A percentile compares a stretch with the other conserved stretches of the same genome.
phyloP scores from a whole-genome alignment of 2,329 filamentous ascomycete species.

The Emydomyces testavorans region DNA sequence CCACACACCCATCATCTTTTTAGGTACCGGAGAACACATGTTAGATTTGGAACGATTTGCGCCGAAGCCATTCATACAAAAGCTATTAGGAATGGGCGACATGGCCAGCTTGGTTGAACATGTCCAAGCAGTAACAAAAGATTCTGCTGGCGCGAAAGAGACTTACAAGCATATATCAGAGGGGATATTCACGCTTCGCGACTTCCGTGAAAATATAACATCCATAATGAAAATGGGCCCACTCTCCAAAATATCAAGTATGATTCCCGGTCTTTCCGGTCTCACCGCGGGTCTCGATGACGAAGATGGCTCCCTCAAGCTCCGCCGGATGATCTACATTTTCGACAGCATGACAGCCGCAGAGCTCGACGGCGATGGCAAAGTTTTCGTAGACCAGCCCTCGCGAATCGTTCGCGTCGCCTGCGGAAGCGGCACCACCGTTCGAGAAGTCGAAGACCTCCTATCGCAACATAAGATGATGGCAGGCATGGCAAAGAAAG shows the following conservation, averaged over 20 bases:
- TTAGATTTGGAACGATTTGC: slow-evolving; percentile 87
- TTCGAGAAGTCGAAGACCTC: slow-evolving; percentile 87
- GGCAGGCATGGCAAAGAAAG: slow-evolving; percentile 98
- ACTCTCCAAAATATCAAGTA: slow-evolving; percentile 90
- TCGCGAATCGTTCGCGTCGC: slow-evolving; percentile 87
- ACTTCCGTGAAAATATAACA: slow-evolving; percentile 84
- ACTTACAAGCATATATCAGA: slow-evolving; percentile 98
- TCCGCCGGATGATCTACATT: slow-evolving; percentile 98
- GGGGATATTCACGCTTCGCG: slow-evolving; percentile 88
- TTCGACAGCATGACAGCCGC: slow-evolving; percentile 97
- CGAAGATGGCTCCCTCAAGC: slow-evolving; percentile 82
- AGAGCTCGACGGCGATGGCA: slow-evolving; percentile 90
- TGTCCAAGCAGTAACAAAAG: slow-evolving; percentile 85
- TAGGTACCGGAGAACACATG: slow-evolving; percentile 96
- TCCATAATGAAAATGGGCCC: slow-evolving; percentile 99
- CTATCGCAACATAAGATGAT: slow-evolving; percentile 98
- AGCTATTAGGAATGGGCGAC: slow-evolving; percentile 92
- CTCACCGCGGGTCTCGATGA: slow-evolving; percentile 97
- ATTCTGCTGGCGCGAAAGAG: slow-evolving; percentile 69
- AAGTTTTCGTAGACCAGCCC: slow-evolving; percentile 84
- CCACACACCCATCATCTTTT: slow-evolving; percentile 92
- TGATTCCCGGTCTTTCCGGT: slow-evolving; percentile 90
- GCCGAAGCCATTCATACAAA: slow-evolving; percentile 84
- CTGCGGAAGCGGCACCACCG: slow-evolving; percentile 76
- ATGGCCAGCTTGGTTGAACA: slow-evolving; percentile 93